Evolutionary conservation across 176 grass and related monocot genomes (phyloP).

Genomic region (Cenchrus fungigraminus): DNA sequence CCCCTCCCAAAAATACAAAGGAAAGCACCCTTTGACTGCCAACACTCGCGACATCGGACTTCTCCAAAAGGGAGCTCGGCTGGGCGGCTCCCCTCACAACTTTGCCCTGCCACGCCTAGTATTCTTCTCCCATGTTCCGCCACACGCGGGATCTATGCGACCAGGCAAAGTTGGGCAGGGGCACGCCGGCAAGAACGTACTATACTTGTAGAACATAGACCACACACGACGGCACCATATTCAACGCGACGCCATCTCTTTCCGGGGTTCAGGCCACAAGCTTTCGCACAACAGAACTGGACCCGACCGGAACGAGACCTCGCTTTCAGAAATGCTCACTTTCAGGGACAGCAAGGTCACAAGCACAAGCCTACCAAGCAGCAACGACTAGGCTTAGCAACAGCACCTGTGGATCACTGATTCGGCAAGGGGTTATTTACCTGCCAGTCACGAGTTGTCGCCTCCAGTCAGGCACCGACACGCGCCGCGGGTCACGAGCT

Average conservation of each 20-base stretch:
- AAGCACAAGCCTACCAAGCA: neutral
- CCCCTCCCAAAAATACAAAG: neutral
- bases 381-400: neutral
- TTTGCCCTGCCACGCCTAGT: neutral
- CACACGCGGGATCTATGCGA: neutral
- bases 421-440: conserved; percentile 3
- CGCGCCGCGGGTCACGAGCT: neutral
- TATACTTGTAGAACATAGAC: neutral
- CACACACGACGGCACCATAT: neutral
- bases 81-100: too few species aligned
- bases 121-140: neutral
- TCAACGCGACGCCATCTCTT: neutral
- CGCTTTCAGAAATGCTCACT: conserved; percentile 30
- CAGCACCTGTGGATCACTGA: neutral
- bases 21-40: neutral
- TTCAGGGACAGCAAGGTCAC: conserved; percentile 34
- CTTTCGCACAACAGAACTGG: neutral
- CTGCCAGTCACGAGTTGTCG: neutral
- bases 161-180: conserved; percentile 1
- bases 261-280: neutral
- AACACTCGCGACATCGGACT: neutral
- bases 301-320: neutral
- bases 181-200: neutral
- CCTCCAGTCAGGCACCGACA: neutral
- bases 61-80: neutral